Percentiles rank a stretch among this genome's conserved stretches.
phyloP scores from a whole-genome alignment of 805 yeast genomes.

The Metschnikowia aberdeeniae region DNA sequence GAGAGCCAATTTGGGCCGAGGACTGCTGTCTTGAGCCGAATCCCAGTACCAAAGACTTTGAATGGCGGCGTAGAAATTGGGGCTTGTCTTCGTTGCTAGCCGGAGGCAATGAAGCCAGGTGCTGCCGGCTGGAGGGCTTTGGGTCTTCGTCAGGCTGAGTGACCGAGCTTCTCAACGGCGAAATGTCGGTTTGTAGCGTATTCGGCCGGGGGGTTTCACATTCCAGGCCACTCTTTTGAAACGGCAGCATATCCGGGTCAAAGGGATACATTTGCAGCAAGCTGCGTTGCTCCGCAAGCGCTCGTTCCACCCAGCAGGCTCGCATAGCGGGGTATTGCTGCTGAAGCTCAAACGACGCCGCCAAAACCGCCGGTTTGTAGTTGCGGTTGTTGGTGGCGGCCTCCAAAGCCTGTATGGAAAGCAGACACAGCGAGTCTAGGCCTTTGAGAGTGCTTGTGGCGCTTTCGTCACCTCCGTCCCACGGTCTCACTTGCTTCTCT shows the following conservation, averaged over 20 bases:
- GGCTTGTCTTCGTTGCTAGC: conserved; percentile 2
- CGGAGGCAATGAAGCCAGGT: conserved; percentile 15
- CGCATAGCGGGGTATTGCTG: conserved; percentile 18
- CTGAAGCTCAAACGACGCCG: conserved; percentile 28
- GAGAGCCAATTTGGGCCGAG: conserved; percentile 5
- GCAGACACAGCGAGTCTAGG: not conserved
- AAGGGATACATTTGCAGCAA: not conserved
- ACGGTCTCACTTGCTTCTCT: too few species aligned
- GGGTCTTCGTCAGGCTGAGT: too few species aligned
- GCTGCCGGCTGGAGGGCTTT: conserved; percentile 9
- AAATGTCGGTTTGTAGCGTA: too few species aligned
- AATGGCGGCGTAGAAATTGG: conserved; percentile 8
- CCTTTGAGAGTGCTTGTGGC: not conserved
- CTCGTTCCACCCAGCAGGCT: conserved; percentile 8
- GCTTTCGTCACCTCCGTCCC: too few species aligned
- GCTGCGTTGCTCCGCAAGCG: conserved; percentile 7
- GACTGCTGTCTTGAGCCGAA: not conserved
- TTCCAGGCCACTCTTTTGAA: too few species aligned
- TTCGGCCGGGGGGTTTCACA: too few species aligned
- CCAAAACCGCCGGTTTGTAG: conserved; percentile 41
- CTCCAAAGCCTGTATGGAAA: conserved; percentile 22
- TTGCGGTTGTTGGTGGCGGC: conserved; percentile 49
- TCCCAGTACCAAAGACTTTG: conserved; percentile 10
- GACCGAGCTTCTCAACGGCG: too few species aligned
- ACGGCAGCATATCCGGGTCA: too few species aligned